phyloP scores from a whole-genome alignment of 495 filamentous ascomycete genomes.

The Arthonia radiata region DNA sequence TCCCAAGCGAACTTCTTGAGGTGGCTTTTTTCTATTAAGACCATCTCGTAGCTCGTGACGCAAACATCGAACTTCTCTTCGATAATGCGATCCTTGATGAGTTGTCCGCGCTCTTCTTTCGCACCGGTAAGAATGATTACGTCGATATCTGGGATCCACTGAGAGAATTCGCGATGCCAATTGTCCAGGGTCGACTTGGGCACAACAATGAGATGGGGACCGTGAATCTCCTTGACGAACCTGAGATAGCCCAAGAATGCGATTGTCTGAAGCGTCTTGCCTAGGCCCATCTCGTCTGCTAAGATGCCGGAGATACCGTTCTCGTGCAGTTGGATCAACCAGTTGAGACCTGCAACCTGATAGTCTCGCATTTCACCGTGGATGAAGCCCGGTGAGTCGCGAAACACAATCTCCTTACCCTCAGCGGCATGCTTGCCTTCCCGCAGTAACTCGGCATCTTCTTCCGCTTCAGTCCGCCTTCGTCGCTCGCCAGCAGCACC shows the following conservation, averaged over 20 bases:
- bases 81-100: slow-evolving; percentile 76
- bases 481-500: slow-evolving; percentile 61
- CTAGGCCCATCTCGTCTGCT: slow-evolving; percentile 92
- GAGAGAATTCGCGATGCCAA: slow-evolving; percentile 84
- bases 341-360: slow-evolving; percentile 82
- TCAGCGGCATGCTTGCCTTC: slow-evolving; percentile 74
- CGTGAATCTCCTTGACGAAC: slow-evolving; percentile 62
- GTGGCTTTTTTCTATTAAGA: slow-evolving; percentile 82
- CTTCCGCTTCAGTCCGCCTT: slow-evolving; percentile 85
- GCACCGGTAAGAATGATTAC: slow-evolving; percentile 85
- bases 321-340: slow-evolving; percentile 95
- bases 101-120: slow-evolving; percentile 70
- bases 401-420: slow-evolving; percentile 69
- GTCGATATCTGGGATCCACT: slow-evolving; percentile 88
- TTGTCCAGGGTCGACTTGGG: slow-evolving; percentile 98
- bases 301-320: slow-evolving; percentile 97
- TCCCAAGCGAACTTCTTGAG: slow-evolving; percentile 98
- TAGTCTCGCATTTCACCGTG: slow-evolving; percentile 85
- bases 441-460: slow-evolving; percentile 82
- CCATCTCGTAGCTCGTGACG: slow-evolving; percentile 93
- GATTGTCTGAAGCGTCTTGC: slow-evolving; percentile 80
- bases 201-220: slow-evolving; percentile 83
- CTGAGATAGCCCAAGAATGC: slow-evolving; percentile 86
- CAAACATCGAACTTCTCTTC: slow-evolving; percentile 86
- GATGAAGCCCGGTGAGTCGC: slow-evolving; percentile 75